Evolutionary conservation across 2,329 filamentous ascomycete genomes (phyloP).

Genomic region (Neofusicoccum sp.): DNA sequence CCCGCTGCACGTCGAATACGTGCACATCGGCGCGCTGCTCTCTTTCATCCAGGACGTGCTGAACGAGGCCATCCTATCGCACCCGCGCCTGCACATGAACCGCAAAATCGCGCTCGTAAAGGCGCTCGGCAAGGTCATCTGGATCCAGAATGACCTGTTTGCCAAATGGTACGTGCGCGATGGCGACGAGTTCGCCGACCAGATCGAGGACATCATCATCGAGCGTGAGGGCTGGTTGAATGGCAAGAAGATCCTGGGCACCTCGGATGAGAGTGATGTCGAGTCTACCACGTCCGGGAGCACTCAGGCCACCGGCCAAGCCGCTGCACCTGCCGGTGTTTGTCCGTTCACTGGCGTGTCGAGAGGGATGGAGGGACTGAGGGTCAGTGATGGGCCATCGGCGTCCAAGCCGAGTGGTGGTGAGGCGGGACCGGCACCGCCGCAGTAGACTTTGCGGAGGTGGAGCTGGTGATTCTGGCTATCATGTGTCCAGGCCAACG

Average conservation of each 20-base stretch:
- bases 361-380: conserved; percentile 11
- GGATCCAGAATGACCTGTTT: conserved; percentile 86
- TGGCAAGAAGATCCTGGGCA: conserved; percentile 36
- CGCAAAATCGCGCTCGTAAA: conserved; percentile 75
- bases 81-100: conserved; percentile 66
- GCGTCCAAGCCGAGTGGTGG: background rate
- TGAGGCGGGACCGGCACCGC: background rate
- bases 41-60: conserved; percentile 78
- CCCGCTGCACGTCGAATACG: conserved; percentile 76
- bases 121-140: conserved; percentile 78
- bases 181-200: conserved; percentile 61
- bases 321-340: background rate
- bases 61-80: conserved; percentile 72
- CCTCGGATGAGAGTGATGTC: conserved; percentile 30
- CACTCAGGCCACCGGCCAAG: conserved; percentile 5
- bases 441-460: background rate
- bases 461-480: background rate
- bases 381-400: background rate
- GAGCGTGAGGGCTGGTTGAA: conserved; percentile 41
- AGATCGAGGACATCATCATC: conserved; percentile 42
- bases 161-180: conserved; percentile 79
- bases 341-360: conserved; percentile 22
- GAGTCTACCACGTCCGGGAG: conserved; percentile 13
- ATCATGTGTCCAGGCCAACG: background rate
- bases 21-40: conserved; percentile 73